These are phyloP conservation scores for Penium margaritaceum DNA, from an alignment of 139 green algal genomes.

Conservation along the genomic window DNA sequence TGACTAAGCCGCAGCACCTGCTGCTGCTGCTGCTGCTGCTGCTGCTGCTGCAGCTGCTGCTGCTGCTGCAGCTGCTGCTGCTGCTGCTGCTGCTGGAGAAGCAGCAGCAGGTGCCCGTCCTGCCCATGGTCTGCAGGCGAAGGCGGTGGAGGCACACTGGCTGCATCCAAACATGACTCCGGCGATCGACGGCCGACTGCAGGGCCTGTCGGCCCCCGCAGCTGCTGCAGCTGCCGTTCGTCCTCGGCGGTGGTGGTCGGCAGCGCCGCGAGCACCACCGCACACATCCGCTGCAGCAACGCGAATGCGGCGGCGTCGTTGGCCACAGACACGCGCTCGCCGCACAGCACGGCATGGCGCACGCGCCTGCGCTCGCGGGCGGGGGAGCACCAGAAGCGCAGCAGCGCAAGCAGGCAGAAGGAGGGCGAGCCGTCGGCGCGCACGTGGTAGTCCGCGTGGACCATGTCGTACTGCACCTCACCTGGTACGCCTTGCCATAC, in stretches of 20 bases:
- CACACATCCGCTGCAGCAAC: conserved; percentile 8
- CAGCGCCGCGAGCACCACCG: conserved; percentile 3
- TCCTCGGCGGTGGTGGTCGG: conserved; percentile 18
- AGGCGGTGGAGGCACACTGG: background rate
- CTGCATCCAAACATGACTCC: too few species aligned
- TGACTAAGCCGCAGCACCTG: too few species aligned
- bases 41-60: too few species aligned
- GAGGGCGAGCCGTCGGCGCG: conserved; percentile 18
- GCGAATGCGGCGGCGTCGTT: background rate
- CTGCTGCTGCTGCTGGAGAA: too few species aligned
- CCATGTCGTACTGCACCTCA: background rate
- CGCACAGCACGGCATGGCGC: conserved; percentile 11
- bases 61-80: too few species aligned
- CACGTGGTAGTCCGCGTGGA: background rate
- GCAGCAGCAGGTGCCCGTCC: background rate
- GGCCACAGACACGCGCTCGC: conserved; percentile 1
- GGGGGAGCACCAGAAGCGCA: conserved; percentile 7
- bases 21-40: too few species aligned
- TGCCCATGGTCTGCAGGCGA: background rate
- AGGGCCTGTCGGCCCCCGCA: too few species aligned
- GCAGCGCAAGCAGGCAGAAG: conserved; percentile 16
- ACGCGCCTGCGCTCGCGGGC: conserved; percentile 5
- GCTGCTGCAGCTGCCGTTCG: background rate
- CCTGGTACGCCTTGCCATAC: background rate
- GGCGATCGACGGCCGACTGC: too few species aligned